Conservation (phyloP, 2,329 filamentous ascomycete species). For the Apiospora koreana region DNA sequence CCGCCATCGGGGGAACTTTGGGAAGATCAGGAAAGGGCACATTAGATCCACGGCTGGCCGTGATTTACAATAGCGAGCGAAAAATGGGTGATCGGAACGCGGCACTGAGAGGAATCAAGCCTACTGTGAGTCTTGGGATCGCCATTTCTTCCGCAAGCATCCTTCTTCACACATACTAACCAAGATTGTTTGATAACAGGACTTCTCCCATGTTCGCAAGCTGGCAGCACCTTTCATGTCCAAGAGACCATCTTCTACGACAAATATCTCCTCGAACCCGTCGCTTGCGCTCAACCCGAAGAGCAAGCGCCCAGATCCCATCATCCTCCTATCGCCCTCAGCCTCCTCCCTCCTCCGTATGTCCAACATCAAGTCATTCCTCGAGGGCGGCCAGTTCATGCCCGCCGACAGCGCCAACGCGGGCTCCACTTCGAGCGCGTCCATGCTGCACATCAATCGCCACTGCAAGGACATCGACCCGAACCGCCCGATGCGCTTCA, state of each 20-base stretch:
- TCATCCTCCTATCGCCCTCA: conserved; percentile 95
- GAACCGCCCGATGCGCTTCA: conserved; percentile 80
- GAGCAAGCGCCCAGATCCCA: conserved; percentile 68
- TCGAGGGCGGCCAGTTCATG: conserved; percentile 79
- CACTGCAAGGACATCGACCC: conserved; percentile 71
- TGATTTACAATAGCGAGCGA: conserved; percentile 90
- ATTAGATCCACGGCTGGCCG: conserved; percentile 77
- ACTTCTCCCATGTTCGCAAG: conserved; percentile 93
- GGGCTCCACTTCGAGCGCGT: conserved; percentile 64
- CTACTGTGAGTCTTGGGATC: conserved; percentile 62
- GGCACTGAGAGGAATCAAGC: conserved; percentile 82
- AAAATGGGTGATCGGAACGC: conserved; percentile 92
- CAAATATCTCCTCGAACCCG: conserved; percentile 41
- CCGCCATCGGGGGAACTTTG: conserved; percentile 44
- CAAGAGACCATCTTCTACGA: conserved; percentile 49
- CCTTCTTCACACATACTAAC: neutral
- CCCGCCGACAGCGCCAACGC: conserved; percentile 67
- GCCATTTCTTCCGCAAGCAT: neutral
- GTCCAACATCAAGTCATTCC: conserved; percentile 93
- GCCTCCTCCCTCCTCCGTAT: conserved; percentile 93
- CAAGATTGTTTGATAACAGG: conserved; percentile 51
- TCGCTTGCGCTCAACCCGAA: conserved; percentile 57
- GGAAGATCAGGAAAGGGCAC: conserved; percentile 63
- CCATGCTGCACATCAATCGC: conserved; percentile 85
- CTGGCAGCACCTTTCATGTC: conserved; percentile 76